Evolutionary conservation across 345 rosid genomes (phyloP).

Genomic region (Combretum micranthum): DNA sequence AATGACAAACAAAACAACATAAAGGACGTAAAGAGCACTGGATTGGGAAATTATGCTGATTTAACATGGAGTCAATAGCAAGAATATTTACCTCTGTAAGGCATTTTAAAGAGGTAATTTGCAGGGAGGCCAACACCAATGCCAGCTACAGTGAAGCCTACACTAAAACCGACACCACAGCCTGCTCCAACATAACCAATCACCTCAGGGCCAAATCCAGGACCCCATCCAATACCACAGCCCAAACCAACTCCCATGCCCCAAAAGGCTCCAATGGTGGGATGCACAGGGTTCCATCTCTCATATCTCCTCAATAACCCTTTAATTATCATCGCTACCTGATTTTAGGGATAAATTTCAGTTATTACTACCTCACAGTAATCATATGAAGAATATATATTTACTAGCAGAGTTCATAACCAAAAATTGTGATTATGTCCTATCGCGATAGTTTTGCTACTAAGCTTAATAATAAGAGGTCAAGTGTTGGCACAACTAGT

Average conservation of each 20-base stretch:
- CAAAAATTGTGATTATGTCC: too few relatives aligned
- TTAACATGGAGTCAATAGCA: neutral
- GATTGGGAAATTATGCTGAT: neutral
- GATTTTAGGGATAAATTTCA: neutral
- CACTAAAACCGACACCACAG: constrained; percentile 84
- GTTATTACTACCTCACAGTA: too few relatives aligned
- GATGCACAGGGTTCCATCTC: constrained; percentile 96
- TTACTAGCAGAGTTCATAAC: too few relatives aligned
- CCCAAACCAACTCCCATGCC: constrained; percentile 92
- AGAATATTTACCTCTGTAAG: constrained; percentile 42
- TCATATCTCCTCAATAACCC: constrained; percentile 69
- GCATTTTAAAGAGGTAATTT: constrained; percentile 42
- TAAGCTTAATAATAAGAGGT: too few relatives aligned
- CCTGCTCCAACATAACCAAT: constrained; percentile 90
- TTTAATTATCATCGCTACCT: constrained; percentile 70
- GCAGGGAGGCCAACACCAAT: constrained; percentile 89
- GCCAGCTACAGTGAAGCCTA: constrained; percentile 80
- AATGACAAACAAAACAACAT: constrained; percentile 7
- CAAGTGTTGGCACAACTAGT: too few relatives aligned
- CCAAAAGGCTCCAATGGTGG: constrained; percentile 86
- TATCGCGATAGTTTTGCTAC: too few relatives aligned
- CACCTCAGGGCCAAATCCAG: constrained; percentile 93
- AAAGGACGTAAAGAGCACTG: neutral
- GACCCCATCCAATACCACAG: constrained; percentile 97
- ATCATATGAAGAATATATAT: too few relatives aligned